Conservation (phyloP, 331 rosid genomes). For the Pyrus hybrid region DNA sequence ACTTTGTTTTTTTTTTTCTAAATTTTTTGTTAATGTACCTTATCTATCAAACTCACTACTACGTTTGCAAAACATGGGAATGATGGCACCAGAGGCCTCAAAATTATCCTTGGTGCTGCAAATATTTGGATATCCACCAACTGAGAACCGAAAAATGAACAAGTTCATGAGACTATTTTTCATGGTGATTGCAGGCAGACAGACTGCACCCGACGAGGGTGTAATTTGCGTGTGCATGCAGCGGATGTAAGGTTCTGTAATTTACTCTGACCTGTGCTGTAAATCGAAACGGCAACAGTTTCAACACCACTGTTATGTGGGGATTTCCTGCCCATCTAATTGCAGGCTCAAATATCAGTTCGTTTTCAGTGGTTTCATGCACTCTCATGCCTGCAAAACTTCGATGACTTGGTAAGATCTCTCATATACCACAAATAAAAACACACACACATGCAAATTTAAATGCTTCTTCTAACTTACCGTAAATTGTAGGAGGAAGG, state of each 20-base stretch:
- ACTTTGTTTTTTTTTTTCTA: not conserved
- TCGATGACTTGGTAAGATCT: not conserved
- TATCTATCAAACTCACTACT: constrained; percentile 11
- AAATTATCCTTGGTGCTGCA: constrained; percentile 10
- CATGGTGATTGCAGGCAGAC: not conserved
- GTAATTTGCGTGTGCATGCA: not conserved
- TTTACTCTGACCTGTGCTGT: constrained; percentile 6
- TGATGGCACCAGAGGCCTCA: constrained; percentile 23
- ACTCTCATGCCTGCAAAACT: constrained; percentile 27
- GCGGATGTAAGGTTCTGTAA: not conserved
- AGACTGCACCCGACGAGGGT: not conserved
- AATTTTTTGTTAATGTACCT: constrained; percentile 2
- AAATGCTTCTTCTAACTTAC: not conserved
- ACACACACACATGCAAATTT: not conserved
- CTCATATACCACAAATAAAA: not conserved
- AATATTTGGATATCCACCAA: constrained; percentile 19
- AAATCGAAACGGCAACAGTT: constrained; percentile 1
- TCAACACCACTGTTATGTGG: constrained; percentile 16
- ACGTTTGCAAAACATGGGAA: constrained; percentile 22
- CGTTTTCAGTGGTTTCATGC: constrained; percentile 21
- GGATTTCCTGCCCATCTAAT: constrained; percentile 35
- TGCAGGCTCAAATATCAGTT: constrained; percentile 13
- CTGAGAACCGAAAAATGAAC: constrained; percentile 1
- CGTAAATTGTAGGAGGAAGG: constrained; percentile 18
- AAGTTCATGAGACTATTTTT: not conserved